A percentile compares a stretch with the other conserved stretches of the same genome.
Conservation (phyloP, 306 rosid species). For the Dicorynia guianensis region DNA sequence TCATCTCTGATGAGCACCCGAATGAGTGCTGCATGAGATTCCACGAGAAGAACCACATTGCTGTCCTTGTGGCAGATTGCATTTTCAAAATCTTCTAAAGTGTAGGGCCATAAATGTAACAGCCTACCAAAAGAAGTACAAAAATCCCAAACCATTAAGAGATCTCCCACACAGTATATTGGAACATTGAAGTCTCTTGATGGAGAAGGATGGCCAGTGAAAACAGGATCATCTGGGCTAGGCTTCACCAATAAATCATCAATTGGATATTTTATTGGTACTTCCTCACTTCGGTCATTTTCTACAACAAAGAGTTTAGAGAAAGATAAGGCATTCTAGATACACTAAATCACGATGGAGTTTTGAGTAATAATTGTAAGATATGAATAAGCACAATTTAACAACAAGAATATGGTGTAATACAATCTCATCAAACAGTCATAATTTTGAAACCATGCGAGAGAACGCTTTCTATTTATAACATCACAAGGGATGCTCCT, state of each 20-base stretch:
- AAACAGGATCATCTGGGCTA: constrained; percentile 76
- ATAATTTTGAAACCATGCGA: constrained; percentile 10
- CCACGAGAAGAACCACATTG: constrained; percentile 79
- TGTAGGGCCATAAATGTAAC: constrained; percentile 77
- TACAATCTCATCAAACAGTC: constrained; percentile 1
- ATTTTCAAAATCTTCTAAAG: constrained; percentile 88
- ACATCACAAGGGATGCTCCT: constrained; percentile 5
- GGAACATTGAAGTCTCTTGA: constrained; percentile 79
- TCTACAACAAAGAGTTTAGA: constrained; percentile 50
- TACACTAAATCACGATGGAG: constrained; percentile 21
- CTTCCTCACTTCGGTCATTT: constrained; percentile 53
- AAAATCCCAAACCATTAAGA: constrained; percentile 94
- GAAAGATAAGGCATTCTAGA: constrained; percentile 31
- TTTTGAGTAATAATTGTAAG: neutral
- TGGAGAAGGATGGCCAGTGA: constrained; percentile 75
- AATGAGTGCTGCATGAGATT: constrained; percentile 82
- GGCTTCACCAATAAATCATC: constrained; percentile 90
- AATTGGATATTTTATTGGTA: constrained; percentile 82
- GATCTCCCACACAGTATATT: constrained; percentile 77
- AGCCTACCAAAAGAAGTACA: constrained; percentile 73
- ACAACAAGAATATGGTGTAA: constrained; percentile 4
- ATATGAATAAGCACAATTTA: neutral
- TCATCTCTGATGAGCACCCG: constrained; percentile 76
- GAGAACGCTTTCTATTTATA: constrained; percentile 25
- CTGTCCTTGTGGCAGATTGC: constrained; percentile 85